Base-by-base conservation (phyloP, 805 yeast species). In the Clavispora carvajalis region DNA sequence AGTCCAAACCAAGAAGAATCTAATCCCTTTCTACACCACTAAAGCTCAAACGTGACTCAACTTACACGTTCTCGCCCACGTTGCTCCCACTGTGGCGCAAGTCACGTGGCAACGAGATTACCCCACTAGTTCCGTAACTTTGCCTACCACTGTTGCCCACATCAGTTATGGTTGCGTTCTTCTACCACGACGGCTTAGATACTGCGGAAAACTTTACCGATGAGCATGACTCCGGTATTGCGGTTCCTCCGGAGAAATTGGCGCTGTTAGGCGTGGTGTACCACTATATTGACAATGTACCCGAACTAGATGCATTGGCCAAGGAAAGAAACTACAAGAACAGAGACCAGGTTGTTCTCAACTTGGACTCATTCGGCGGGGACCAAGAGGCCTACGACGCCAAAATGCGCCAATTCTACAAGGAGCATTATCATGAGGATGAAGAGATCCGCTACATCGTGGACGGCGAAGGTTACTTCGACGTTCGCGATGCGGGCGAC, bases 341-440 rank as follows among this genome's bases (percentile, higher is more conserved):
- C 64, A 68, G 95, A 46, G 99, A 91, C 60, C 70, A 67, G 34
- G 77, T 91, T 21, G 66, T 65, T 33, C 72, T 90, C 38, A 74
- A 79, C 22, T 73, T 77, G 22, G 74, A 63, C 3, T 70, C 84
- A 0, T 79, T 88, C 56, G 79, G 82, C 17, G 80, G 80, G 26
- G 82, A 77, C 39, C 40, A 57, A 10, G 59, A 57, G 3, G 81
- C 76, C 0, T 77, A 85, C 53, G 71, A 77, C 48, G 69, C 67
- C 37, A 87, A 88, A 60, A 70, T 91, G 60, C 69, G 75, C 47
- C 73, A 65, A 33, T 89, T 90, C 62, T 86, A 80, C 65, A 68
- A 74, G 35, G 96, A 91, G 57, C 99, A 91, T 62, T 71, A 88
- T 39, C 99, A 91, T 59, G 98, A 91, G 59, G 99, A 91, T 59